Conservation (phyloP, 2,329 filamentous ascomycete genomes). For the Colletotrichum tamarilloi region DNA sequence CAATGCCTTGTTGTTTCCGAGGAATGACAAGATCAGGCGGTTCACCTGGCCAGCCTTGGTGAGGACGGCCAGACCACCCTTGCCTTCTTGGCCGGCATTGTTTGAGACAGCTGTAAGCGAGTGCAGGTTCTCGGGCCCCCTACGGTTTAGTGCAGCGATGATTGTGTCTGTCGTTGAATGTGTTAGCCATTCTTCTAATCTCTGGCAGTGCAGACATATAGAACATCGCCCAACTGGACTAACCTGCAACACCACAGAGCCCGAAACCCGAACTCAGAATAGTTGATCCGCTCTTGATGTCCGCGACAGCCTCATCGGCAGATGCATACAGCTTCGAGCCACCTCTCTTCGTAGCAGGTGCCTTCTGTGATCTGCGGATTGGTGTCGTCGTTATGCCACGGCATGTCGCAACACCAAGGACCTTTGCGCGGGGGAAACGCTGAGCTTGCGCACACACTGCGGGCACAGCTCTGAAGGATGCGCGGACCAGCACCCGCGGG, state of each 20-base stretch:
- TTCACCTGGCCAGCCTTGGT: conserved; percentile 76
- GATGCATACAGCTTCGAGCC: conserved; percentile 62
- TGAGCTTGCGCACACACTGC: conserved; percentile 21
- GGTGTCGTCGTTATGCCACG: conserved; percentile 23
- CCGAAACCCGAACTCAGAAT: conserved; percentile 84
- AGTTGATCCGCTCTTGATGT: conserved; percentile 76
- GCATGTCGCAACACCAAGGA: conserved; percentile 6
- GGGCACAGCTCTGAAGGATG: conserved; percentile 5
- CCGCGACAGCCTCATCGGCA: conserved; percentile 76
- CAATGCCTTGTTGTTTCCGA: conserved; percentile 81
- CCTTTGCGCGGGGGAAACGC: conserved; percentile 29
- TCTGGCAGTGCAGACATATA: not conserved
- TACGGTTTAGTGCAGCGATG: conserved; percentile 73
- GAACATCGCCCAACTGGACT: conserved; percentile 43
- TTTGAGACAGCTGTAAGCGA: conserved; percentile 83
- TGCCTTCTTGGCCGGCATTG: conserved; percentile 78
- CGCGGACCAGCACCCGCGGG: conserved; percentile 28
- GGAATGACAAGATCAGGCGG: conserved; percentile 79
- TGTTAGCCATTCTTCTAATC: no score
- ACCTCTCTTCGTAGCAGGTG: conserved; percentile 40
- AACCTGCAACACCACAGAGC: conserved; percentile 80
- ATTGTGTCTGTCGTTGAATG: conserved; percentile 68
- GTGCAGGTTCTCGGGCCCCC: conserved; percentile 70
- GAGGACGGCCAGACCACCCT: conserved; percentile 75
- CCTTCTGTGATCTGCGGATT: conserved; percentile 20